Conservation (phyloP, 1,139 yeast species). For the Trichomonascaceae sp. region DNA sequence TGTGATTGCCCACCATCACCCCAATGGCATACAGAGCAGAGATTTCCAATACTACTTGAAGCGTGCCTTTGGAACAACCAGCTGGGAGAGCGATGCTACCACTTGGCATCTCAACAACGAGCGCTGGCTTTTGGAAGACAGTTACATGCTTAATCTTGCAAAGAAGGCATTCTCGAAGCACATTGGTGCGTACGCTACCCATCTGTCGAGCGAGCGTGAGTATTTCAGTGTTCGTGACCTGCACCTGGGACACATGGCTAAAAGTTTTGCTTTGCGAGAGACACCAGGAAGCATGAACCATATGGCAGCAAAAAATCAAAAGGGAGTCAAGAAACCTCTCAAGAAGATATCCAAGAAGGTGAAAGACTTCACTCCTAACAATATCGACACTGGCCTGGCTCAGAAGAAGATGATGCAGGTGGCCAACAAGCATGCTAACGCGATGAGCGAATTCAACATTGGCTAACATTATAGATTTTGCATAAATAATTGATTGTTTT, state of each 20-base stretch:
- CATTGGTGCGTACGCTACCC: constrained; percentile 94
- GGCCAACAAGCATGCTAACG: constrained; percentile 55
- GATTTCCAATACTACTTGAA: constrained; percentile 42
- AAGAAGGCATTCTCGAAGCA: constrained; percentile 76
- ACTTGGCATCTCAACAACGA: constrained; percentile 91
- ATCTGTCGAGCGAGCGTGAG: constrained; percentile 62
- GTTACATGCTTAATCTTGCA: constrained; percentile 54
- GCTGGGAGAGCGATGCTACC: constrained; percentile 91
- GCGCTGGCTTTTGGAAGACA: constrained; percentile 63
- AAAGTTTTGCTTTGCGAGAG: constrained; percentile 86
- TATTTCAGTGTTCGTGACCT: constrained; percentile 67
- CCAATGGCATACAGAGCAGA: constrained; percentile 38
- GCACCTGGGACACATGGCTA: constrained; percentile 93
- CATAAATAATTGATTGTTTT: background rate
- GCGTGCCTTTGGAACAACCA: constrained; percentile 52
- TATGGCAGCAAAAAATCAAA: constrained; percentile 6
- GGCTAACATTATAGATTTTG: constrained; percentile 13
- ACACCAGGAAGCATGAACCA: constrained; percentile 48
- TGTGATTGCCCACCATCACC: constrained; percentile 44
- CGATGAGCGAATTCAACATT: constrained; percentile 66
- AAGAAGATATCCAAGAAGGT: constrained; percentile 1
- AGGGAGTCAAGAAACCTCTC: background rate
- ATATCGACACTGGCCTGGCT: constrained; percentile 8
- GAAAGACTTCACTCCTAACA: constrained; percentile 3
- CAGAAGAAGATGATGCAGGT: constrained; percentile 62